phyloP scores from a whole-genome alignment of 225 moss, liverwort and hornwort genomes.

The Thuidium tamariscinum region DNA sequence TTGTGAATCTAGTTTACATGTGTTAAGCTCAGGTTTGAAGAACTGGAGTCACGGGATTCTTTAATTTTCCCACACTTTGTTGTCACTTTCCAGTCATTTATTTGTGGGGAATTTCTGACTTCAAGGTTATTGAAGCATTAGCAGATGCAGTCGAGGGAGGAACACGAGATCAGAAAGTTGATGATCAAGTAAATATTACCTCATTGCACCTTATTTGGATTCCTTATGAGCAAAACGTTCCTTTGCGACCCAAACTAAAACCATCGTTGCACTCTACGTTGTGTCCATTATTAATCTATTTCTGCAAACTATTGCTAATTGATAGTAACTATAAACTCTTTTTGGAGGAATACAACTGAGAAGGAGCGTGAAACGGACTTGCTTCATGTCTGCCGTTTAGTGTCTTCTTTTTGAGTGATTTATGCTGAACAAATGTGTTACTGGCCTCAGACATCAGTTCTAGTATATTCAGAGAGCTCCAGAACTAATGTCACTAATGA shows the following conservation, averaged over 20 bases:
- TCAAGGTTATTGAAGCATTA: neutral
- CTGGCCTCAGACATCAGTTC: neutral
- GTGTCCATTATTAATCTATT: too few relatives aligned
- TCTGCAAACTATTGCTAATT: too few relatives aligned
- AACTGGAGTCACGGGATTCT: neutral
- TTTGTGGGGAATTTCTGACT: neutral
- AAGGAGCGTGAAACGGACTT: too few relatives aligned
- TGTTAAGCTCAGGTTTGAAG: neutral
- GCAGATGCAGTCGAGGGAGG: neutral
- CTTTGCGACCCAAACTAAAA: too few relatives aligned
- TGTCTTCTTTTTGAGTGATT: neutral
- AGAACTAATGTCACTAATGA: neutral
- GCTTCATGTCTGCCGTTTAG: neutral
- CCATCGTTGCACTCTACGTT: too few relatives aligned
- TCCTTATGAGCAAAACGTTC: neutral
- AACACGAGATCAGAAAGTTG: neutral
- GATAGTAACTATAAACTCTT: too few relatives aligned
- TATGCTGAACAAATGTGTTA: neutral
- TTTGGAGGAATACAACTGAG: too few relatives aligned
- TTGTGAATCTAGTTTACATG: neutral
- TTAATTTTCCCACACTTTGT: neutral
- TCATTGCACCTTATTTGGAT: neutral
- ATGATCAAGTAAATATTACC: too few relatives aligned
- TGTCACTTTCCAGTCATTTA: neutral
- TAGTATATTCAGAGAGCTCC: neutral